Conservation (phyloP, 2,329 filamentous ascomycete species). For the Colletotrichum tropicicola region DNA sequence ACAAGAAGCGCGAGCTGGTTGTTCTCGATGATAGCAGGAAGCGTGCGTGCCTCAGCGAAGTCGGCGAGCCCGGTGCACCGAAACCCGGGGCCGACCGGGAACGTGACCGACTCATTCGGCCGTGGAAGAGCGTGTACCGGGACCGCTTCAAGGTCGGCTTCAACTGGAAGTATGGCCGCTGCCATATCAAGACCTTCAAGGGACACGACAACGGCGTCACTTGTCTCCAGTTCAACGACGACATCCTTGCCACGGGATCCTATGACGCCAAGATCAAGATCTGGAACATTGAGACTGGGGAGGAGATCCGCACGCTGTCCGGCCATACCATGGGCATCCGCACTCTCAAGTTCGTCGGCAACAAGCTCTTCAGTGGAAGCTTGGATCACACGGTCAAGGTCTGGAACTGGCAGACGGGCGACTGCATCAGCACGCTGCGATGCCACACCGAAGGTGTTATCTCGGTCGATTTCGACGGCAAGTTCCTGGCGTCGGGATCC, state of each 20-base stretch:
- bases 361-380: slow-evolving; percentile 89
- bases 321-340: slow-evolving; percentile 88
- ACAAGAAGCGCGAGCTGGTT: slow-evolving; percentile 44
- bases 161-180: slow-evolving; percentile 97
- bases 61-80: slow-evolving; percentile 18
- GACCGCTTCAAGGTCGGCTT: slow-evolving; percentile 95
- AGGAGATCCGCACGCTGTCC: slow-evolving; percentile 83
- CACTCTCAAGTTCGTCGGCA: slow-evolving; percentile 91
- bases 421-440: slow-evolving; percentile 82
- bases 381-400: slow-evolving; percentile 89
- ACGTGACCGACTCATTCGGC: slow-evolving; percentile 64
- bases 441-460: slow-evolving; percentile 87
- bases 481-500: slow-evolving; percentile 87
- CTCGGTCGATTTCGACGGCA: slow-evolving; percentile 85
- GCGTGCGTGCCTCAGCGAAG: slow-evolving; percentile 40
- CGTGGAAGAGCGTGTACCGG: slow-evolving; percentile 98
- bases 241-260: slow-evolving; percentile 90
- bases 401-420: slow-evolving; percentile 96
- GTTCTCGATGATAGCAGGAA: slow-evolving; percentile 44
- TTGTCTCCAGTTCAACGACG: slow-evolving; percentile 76
- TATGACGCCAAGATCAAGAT: slow-evolving; percentile 97
- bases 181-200: slow-evolving; percentile 82
- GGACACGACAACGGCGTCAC: slow-evolving; percentile 82
- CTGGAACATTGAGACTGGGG: slow-evolving; percentile 90
- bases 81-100: slow-evolving; percentile 41